phyloP scores from a whole-genome alignment of 371 early-diverging fungal species.

The Phascolomyces articulosus region DNA sequence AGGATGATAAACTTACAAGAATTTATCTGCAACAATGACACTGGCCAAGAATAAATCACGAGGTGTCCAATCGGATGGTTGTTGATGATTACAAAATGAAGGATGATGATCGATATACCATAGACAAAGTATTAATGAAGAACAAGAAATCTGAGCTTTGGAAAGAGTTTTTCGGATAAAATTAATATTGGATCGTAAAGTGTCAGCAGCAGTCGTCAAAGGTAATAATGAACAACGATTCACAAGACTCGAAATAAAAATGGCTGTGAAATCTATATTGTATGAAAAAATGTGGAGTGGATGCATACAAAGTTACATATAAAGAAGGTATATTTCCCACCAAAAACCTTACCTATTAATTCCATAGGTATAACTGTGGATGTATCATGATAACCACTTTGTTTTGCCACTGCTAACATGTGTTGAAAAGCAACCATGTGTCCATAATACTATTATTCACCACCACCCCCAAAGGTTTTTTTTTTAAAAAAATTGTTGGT shows the following conservation, averaged over 20 bases:
- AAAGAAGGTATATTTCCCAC: background rate
- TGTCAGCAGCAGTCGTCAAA: conserved; percentile 14
- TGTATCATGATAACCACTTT: conserved; percentile 34
- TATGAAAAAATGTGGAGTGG: background rate
- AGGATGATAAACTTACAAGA: conserved; percentile 32
- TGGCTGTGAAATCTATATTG: conserved; percentile 49
- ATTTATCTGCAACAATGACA: conserved; percentile 47
- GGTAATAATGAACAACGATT: conserved; percentile 22
- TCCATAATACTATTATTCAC: conserved; percentile 36
- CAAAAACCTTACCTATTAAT: conserved; percentile 44
- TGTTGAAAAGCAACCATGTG: conserved; percentile 32
- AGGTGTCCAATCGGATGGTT: conserved; percentile 31
- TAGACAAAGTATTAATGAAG: conserved; percentile 53
- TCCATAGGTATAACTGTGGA: conserved; percentile 52
- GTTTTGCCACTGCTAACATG: conserved; percentile 23
- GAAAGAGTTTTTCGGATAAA: conserved; percentile 56
- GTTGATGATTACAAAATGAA: conserved; percentile 18
- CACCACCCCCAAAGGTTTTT: too few species aligned
- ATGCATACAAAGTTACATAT: too few species aligned
- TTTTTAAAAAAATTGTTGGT: too few species aligned
- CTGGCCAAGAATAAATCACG: conserved; percentile 40
- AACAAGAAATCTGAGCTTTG: conserved; percentile 56
- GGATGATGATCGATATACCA: conserved; percentile 56
- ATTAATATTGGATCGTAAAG: conserved; percentile 35
- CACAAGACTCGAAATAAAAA: conserved; percentile 50